Evolutionary conservation across 768 basidiomycete species (phyloP).

Genomic region (Tephrocybe rancida): DNA sequence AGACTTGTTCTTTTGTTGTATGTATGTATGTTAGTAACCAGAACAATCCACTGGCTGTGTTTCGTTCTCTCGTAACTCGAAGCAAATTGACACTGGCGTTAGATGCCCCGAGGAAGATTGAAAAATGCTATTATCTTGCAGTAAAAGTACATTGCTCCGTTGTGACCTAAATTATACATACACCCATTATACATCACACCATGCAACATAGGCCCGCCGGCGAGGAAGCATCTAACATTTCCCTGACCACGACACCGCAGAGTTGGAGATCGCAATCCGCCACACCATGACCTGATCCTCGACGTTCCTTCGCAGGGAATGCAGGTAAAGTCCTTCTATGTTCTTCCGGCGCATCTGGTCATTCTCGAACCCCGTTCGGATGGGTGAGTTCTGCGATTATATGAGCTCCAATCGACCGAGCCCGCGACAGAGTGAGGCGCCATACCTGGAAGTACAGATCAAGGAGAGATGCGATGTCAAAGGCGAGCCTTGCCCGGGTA

Average conservation of each 20-base stretch:
- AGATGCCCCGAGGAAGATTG: no score
- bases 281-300: conserved; percentile 7
- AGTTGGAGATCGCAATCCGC: conserved; percentile 10
- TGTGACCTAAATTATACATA: no score
- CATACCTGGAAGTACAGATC: conserved; percentile 10
- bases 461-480: conserved; percentile 8
- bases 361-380: conserved; percentile 5
- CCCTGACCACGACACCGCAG: not conserved
- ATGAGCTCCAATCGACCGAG: not conserved
- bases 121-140: no score
- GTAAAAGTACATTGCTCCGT: no score
- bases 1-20: not conserved
- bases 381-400: not conserved
- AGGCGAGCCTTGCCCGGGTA: conserved; percentile 13
- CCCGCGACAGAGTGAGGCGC: not conserved
- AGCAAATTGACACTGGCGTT: no score
- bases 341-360: not conserved
- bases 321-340: conserved; percentile 8
- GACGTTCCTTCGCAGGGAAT: conserved; percentile 6
- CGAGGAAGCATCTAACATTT: not conserved
- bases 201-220: no score
- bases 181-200: no score
- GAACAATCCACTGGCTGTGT: no score
- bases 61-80: no score
- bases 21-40: not conserved